phyloP scores from a whole-genome alignment of 1,284 basidiomycete genomes.

The Leccinum solheimii region DNA sequence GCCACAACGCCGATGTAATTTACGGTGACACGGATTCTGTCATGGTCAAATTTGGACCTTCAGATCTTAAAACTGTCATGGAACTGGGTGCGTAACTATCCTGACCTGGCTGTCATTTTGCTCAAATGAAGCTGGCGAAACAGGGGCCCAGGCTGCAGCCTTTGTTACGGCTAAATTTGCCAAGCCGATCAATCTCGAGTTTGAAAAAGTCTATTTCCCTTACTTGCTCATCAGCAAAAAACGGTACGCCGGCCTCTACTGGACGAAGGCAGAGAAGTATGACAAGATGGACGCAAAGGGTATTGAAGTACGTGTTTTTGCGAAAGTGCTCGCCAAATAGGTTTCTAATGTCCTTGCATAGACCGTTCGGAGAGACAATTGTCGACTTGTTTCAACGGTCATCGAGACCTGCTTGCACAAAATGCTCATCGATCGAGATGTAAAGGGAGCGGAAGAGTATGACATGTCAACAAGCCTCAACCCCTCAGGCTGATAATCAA shows the following conservation, averaged over 20 bases:
- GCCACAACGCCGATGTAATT: constrained; percentile 87
- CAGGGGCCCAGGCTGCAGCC: constrained; percentile 92
- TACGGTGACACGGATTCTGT: constrained; percentile 98
- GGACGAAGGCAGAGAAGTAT: constrained; percentile 91
- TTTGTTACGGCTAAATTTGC: constrained; percentile 91
- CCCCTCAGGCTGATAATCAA: constrained; percentile 8
- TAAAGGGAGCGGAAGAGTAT: constrained; percentile 88
- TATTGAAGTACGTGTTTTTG: constrained; percentile 72
- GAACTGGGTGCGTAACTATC: constrained; percentile 60
- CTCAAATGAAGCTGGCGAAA: constrained; percentile 1
- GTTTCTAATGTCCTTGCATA: constrained; percentile 35
- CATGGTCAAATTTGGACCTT: constrained; percentile 94
- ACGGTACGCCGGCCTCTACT: constrained; percentile 94
- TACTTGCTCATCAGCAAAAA: constrained; percentile 97
- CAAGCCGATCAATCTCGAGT: constrained; percentile 95
- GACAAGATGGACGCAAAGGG: constrained; percentile 99
- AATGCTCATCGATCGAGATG: constrained; percentile 93
- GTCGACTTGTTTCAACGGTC: constrained; percentile 91
- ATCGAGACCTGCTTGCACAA: constrained; percentile 97
- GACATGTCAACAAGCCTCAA: constrained; percentile 26
- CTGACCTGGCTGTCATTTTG: neutral
- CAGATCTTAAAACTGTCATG: constrained; percentile 85
- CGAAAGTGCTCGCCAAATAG: neutral
- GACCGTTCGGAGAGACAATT: constrained; percentile 97
- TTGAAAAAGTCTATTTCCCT: constrained; percentile 97